These are phyloP conservation scores for Furculomyces boomerangus DNA, from an alignment of 371 early-diverging fungal genomes.

Conservation along the genomic window DNA sequence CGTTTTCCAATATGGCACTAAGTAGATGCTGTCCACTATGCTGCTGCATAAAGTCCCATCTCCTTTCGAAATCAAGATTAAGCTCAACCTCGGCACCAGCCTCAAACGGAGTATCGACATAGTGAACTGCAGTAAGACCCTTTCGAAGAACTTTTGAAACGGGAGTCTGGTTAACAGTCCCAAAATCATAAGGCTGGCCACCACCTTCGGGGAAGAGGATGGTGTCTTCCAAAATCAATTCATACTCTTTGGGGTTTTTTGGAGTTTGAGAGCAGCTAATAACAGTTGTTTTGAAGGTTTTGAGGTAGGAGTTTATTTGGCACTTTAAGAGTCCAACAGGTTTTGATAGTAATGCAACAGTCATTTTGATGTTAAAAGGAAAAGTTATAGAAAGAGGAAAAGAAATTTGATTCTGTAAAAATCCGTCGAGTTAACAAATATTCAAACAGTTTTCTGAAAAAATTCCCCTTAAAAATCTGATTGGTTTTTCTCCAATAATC, in stretches of 20 bases:
- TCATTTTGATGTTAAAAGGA: neutral
- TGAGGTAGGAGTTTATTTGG: slow-evolving; percentile 1
- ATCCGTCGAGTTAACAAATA: no score
- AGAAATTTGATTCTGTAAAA: no score
- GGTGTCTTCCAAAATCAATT: slow-evolving; percentile 3
- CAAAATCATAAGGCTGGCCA: slow-evolving; percentile 35
- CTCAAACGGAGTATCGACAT: slow-evolving; percentile 28
- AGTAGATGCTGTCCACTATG: slow-evolving; percentile 63
- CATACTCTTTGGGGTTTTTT: neutral
- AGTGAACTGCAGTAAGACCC: slow-evolving; percentile 43
- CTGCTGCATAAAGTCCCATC: slow-evolving; percentile 66
- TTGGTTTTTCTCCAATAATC: no score
- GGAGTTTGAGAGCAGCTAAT: neutral
- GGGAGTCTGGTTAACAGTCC: slow-evolving; percentile 31
- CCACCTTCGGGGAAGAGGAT: neutral
- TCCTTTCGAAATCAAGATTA: slow-evolving; percentile 42
- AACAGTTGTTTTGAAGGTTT: neutral
- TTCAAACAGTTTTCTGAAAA: no score
- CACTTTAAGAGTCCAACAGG: slow-evolving; percentile 1
- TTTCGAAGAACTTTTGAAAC: slow-evolving; percentile 39
- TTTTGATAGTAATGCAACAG: neutral
- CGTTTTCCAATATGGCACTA: slow-evolving; percentile 45
- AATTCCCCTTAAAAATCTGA: no score
- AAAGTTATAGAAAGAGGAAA: no score
- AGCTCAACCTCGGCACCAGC: slow-evolving; percentile 30